phyloP scores from a whole-genome alignment of 306 rosid genomes.

The Cucurbita moschata region DNA sequence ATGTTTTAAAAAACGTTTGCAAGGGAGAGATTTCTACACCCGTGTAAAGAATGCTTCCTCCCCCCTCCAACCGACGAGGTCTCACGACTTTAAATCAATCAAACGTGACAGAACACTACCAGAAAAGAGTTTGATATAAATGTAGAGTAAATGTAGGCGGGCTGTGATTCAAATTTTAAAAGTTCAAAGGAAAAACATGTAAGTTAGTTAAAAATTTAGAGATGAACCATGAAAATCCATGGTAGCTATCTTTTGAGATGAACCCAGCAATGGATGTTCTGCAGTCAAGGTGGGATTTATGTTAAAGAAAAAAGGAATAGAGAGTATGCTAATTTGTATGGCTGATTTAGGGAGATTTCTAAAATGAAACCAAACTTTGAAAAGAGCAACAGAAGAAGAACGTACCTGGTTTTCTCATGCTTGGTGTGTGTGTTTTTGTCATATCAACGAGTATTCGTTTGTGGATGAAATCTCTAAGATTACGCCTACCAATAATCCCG shows the following conservation, averaged over 20 bases:
- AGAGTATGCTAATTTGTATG: neutral
- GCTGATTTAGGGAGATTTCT: neutral
- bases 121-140: neutral
- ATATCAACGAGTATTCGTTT: neutral
- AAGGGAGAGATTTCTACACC: too few relatives aligned
- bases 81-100: neutral
- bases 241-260: too few relatives aligned
- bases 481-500: slow-evolving; percentile 56
- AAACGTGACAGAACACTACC: neutral
- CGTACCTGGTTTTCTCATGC: neutral
- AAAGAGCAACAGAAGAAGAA: neutral
- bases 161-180: neutral
- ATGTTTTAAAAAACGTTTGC: too few relatives aligned
- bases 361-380: neutral
- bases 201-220: neutral
- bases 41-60: too few relatives aligned
- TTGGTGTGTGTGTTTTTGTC: neutral
- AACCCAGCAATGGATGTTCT: too few relatives aligned
- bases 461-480: neutral
- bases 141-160: neutral
- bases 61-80: too few relatives aligned
- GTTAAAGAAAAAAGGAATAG: too few relatives aligned
- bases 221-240: too few relatives aligned
- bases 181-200: neutral
- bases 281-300: too few relatives aligned